phyloP scores from a whole-genome alignment of 2,329 filamentous ascomycete genomes.

The Diplodia scrobiculata region DNA sequence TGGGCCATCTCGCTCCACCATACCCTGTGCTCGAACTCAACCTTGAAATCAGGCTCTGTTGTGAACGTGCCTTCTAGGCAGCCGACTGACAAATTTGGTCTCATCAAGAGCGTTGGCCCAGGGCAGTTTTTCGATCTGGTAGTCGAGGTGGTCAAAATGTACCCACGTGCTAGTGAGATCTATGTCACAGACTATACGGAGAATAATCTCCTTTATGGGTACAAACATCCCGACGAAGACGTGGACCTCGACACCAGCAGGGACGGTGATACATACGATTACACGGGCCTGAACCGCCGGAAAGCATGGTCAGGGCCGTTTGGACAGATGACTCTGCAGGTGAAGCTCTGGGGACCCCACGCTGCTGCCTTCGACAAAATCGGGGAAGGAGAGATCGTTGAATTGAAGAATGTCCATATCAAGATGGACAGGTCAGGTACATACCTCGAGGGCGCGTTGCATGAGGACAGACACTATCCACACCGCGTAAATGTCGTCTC shows the following conservation, averaged over 20 bases:
- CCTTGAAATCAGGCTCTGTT: not conserved
- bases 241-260: slow-evolving; percentile 36
- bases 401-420: slow-evolving; percentile 71
- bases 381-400: slow-evolving; percentile 62
- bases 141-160: slow-evolving; percentile 68
- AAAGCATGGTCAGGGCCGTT: slow-evolving; percentile 71
- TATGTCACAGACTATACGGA: slow-evolving; percentile 83
- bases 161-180: slow-evolving; percentile 51
- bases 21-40: not conserved
- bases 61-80: not conserved
- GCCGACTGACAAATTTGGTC: not conserved
- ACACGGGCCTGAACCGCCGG: slow-evolving; percentile 46
- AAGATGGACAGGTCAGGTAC: slow-evolving; percentile 49
- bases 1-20: slow-evolving; percentile 41
- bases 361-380: slow-evolving; percentile 61
- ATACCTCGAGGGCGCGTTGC: slow-evolving; percentile 72
- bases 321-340: slow-evolving; percentile 69
- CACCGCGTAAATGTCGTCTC: slow-evolving; percentile 62
- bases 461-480: slow-evolving; percentile 58
- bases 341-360: slow-evolving; percentile 72
- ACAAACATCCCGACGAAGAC: slow-evolving; percentile 46
- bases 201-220: slow-evolving; percentile 65
- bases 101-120: slow-evolving; percentile 64
- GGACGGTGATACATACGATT: slow-evolving; percentile 61
- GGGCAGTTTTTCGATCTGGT: slow-evolving; percentile 67